Conservation (phyloP, 495 filamentous ascomycete species). For the Xylaria castorea region DNA sequence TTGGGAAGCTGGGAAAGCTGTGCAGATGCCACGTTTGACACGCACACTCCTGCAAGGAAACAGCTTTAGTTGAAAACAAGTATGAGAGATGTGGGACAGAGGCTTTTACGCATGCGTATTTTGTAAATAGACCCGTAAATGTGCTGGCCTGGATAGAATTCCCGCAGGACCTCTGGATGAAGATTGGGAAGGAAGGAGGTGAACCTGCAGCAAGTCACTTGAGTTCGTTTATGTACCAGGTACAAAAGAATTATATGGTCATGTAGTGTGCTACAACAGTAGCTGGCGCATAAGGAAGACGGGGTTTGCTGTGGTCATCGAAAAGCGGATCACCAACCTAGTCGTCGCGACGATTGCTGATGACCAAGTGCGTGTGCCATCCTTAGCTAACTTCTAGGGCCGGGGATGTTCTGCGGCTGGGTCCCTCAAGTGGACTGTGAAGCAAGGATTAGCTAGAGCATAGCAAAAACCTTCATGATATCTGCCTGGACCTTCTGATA, state of each 20-base stretch:
- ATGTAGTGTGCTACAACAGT: neutral
- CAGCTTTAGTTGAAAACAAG: neutral
- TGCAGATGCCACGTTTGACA: neutral
- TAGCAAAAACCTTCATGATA: neutral
- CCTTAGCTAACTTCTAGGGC: neutral
- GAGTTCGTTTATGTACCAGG: neutral
- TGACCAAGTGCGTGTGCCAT: neutral
- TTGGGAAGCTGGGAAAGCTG: neutral
- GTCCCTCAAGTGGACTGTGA: neutral
- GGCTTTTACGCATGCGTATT: neutral
- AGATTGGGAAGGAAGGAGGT: neutral
- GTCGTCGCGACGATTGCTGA: neutral
- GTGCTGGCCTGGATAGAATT: neutral
- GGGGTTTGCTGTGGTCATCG: neutral
- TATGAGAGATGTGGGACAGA: neutral
- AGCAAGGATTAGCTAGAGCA: neutral
- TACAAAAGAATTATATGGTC: neutral
- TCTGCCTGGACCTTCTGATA: neutral
- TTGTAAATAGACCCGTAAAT: neutral
- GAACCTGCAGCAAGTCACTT: neutral
- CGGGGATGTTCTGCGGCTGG: neutral
- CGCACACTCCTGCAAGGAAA: neutral
- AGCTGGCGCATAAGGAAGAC: neutral
- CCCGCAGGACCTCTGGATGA: neutral
- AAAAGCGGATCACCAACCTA: conserved; percentile 16